Percentiles rank a stretch among this genome's conserved stretches.
Evolutionary conservation across 768 basidiomycete species (phyloP).

Genomic region (Rhizopogon salebrosus): DNA sequence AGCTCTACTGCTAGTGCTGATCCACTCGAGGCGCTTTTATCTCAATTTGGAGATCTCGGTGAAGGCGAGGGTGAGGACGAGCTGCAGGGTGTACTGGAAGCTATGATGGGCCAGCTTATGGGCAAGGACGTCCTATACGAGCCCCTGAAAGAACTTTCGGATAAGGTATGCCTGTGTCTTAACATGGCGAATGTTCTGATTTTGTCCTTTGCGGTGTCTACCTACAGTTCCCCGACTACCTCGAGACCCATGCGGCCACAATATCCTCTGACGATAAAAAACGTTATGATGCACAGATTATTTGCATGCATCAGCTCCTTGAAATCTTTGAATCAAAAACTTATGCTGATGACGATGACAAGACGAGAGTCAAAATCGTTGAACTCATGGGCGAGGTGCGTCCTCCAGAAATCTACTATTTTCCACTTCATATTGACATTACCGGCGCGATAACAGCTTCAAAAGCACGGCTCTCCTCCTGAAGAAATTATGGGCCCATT

Average conservation of each 20-base stretch:
- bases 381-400: slow-evolving; percentile 72
- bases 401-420: neutral
- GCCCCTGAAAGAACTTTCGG: slow-evolving; percentile 74
- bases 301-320: slow-evolving; percentile 52
- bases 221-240: slow-evolving; percentile 71
- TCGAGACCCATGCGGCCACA: slow-evolving; percentile 47
- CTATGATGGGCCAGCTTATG: slow-evolving; percentile 42
- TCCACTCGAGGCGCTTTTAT: slow-evolving; percentile 48
- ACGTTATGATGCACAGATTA: slow-evolving; percentile 61
- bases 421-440: neutral
- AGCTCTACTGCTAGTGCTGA: slow-evolving; percentile 18
- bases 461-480: slow-evolving; percentile 73
- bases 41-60: slow-evolving; percentile 38
- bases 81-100: slow-evolving; percentile 66
- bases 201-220: neutral
- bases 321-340: slow-evolving; percentile 56
- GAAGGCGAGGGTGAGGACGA: slow-evolving; percentile 43
- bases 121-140: slow-evolving; percentile 25
- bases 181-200: neutral
- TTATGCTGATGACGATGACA: slow-evolving; percentile 53
- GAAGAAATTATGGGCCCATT: slow-evolving; percentile 79
- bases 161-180: slow-evolving; percentile 43
- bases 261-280: slow-evolving; percentile 53
- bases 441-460: slow-evolving; percentile 48
- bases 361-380: slow-evolving; percentile 44